Base-by-base conservation (phyloP, 306 rosid species). In the Trifolium repens region DNA sequence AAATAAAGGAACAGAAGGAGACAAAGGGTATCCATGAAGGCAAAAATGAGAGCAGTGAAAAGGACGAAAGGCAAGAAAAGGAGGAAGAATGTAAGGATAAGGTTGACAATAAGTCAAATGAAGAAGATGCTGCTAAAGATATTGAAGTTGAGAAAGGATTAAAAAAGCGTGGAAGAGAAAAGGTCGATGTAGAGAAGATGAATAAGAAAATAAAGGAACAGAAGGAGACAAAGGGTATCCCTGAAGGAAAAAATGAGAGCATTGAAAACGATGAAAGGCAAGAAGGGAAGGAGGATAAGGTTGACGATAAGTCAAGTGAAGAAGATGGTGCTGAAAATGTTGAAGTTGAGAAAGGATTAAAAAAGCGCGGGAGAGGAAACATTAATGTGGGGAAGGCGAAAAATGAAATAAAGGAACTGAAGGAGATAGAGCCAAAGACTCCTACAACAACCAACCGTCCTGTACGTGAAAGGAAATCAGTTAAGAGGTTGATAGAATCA, bases 401-500 rank as follows among this genome's bases (percentile, higher is more conserved):
- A 61, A 54, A 54, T 10, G 87, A 84, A 84, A 88, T 57, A 49
- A 86, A 75, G 71, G 83, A 79, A 74, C 44, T 67, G 67, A 81
- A 83, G 78, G 73, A 85, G 80, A 82, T 61, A 37, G 99, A 90
- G 85, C 88, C 83, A 55, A 82, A 80, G 87, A 92, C 99, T 83
- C 99, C 98, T 50, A n/a, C 79, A 35, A 68, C 44, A 40, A 68
- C 40, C 44, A 91, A 92, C 80, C 99, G 99, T 67, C 99, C 99
- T 32, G 88, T 92, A 32, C 96, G 99, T 16, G 99, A 96, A 80
- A 90, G 99, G 78, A 96, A 96, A 84, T 81, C 90, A 34, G 99
- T 96, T 79, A 98, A 96, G 84, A 88, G 99, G 89, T 85, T 96
- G 86, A 98, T 96, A 78, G 89, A 96, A 67, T 85, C 93, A 37